Conservation (phyloP, 257 asterid genomes). For the Orobanche coerulescens region DNA sequence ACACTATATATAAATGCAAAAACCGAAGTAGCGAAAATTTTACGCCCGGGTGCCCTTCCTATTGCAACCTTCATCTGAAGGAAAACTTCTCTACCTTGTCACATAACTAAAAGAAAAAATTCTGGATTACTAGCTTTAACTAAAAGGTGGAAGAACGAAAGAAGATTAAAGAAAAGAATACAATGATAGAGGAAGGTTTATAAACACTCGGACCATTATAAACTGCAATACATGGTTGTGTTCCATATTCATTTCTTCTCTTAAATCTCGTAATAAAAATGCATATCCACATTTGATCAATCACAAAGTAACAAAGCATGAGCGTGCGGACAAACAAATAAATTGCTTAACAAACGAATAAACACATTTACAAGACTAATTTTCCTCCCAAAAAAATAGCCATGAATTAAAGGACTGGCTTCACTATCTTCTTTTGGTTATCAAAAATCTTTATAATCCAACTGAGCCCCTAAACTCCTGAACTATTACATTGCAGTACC, state of each 20-base stretch:
- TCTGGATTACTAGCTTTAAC: not conserved
- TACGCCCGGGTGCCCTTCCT: no score
- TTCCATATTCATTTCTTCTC: not conserved
- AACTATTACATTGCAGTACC: not conserved
- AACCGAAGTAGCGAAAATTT: no score
- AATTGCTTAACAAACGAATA: not conserved
- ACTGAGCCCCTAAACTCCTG: conserved; percentile 9
- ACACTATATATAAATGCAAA: no score
- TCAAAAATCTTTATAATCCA: conserved; percentile 15
- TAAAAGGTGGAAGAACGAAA: not conserved
- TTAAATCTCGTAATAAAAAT: not conserved
- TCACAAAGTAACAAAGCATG: conserved; percentile 1
- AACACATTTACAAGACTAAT: not conserved
- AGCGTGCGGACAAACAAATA: no score
- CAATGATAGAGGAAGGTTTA: not conserved
- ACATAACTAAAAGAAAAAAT: not conserved
- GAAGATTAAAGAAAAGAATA: not conserved
- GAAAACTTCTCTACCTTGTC: no score
- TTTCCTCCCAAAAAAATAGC: not conserved
- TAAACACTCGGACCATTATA: not conserved
- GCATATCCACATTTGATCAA: not conserved
- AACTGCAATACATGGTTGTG: not conserved
- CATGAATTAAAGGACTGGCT: not conserved
- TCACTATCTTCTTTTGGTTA: not conserved
- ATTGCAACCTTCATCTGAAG: no score